A percentile compares a stretch with the other conserved stretches of the same genome.
phyloP scores from a whole-genome alignment of 2,329 filamentous ascomycete species.

The Pyrenophora seminiperda region DNA sequence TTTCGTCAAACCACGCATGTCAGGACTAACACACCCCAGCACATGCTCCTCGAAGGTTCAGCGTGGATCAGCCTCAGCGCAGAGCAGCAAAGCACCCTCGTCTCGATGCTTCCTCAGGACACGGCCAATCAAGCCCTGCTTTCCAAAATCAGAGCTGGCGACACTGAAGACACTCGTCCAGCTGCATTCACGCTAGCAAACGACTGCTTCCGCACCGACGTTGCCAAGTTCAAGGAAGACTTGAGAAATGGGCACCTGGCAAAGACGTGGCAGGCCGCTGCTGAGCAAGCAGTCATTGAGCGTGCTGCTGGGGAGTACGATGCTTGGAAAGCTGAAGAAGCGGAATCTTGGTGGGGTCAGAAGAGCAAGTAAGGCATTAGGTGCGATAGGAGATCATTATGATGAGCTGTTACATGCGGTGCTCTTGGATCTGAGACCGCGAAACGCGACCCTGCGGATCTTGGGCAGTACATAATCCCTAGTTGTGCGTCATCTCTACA shows the following conservation, averaged over 20 bases:
- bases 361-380: conserved; percentile 48
- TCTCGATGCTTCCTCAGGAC: conserved; percentile 33
- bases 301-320: conserved; percentile 63
- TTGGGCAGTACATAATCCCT: neutral
- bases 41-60: conserved; percentile 38
- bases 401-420: too few species aligned
- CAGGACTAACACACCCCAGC: conserved; percentile 18
- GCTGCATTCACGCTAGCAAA: conserved; percentile 38
- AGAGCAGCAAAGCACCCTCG: conserved; percentile 26
- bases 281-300: conserved; percentile 58
- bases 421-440: too few species aligned
- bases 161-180: conserved; percentile 25
- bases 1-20: too few species aligned
- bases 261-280: conserved; percentile 62
- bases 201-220: conserved; percentile 57
- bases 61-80: conserved; percentile 39
- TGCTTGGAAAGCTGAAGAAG: conserved; percentile 59
- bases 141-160: conserved; percentile 19
- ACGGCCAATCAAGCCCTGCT: conserved; percentile 22
- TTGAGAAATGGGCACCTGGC: conserved; percentile 61
- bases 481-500: neutral
- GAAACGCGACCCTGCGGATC: too few species aligned
- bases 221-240: conserved; percentile 62
- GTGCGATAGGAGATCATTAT: too few species aligned
- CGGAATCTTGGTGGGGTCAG: conserved; percentile 64